Evolutionary conservation across 306 rosid species (phyloP).

Genomic region (Parietaria judaica): DNA sequence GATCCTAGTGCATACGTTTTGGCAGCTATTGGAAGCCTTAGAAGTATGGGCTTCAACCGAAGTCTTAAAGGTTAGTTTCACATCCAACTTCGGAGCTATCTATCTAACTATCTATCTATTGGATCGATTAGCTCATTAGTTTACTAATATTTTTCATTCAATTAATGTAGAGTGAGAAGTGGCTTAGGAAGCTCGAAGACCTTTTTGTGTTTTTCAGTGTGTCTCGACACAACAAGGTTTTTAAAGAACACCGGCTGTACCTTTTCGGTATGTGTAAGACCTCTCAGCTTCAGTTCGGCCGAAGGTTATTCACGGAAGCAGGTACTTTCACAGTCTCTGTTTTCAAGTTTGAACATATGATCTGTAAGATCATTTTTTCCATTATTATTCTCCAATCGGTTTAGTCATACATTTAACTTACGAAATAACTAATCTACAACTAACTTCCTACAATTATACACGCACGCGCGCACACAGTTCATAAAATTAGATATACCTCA

Average conservation of each 20-base stretch:
- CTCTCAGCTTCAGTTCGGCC: constrained; percentile 48
- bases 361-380: constrained; percentile 5
- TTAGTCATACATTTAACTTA: too few species aligned
- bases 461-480: too few species aligned
- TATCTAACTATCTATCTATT: too few species aligned
- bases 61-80: constrained; percentile 40
- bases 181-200: constrained; percentile 52
- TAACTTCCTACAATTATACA: too few species aligned
- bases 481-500: too few species aligned
- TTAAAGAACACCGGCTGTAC: constrained; percentile 56
- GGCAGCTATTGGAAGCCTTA: constrained; percentile 55
- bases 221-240: constrained; percentile 52
- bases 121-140: too few species aligned
- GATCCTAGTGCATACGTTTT: constrained; percentile 57
- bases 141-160: background rate
- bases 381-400: background rate
- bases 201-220: constrained; percentile 60
- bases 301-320: constrained; percentile 66
- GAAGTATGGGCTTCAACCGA: constrained; percentile 39
- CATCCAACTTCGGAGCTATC: too few species aligned
- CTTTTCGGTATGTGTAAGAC: constrained; percentile 52
- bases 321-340: constrained; percentile 38
- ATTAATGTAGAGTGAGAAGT: constrained; percentile 48
- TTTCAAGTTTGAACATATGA: constrained; percentile 8
- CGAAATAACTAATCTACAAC: too few species aligned